phyloP scores from a whole-genome alignment of 1,284 basidiomycete species.

The Trichosporon faecale region DNA sequence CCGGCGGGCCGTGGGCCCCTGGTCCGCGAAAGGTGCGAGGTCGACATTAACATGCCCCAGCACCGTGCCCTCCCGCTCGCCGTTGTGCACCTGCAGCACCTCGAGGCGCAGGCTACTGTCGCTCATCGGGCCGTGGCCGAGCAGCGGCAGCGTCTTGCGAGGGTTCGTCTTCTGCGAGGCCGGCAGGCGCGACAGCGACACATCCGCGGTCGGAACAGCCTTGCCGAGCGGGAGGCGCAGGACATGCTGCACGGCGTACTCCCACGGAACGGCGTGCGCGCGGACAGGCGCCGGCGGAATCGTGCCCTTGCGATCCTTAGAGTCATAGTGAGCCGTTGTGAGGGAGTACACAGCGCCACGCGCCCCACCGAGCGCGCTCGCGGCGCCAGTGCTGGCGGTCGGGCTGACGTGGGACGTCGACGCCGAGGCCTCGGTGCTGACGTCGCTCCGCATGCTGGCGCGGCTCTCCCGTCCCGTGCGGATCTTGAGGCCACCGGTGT shows the following conservation, averaged over 20 bases:
- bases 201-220: conserved; percentile 16
- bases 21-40: conserved; percentile 50
- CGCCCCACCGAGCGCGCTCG: neutral
- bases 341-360: neutral
- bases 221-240: conserved; percentile 43
- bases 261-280: conserved; percentile 44
- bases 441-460: neutral
- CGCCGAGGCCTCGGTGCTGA: neutral
- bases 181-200: conserved; percentile 2
- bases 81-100: conserved; percentile 23
- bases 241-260: conserved; percentile 41
- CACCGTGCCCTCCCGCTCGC: conserved; percentile 14
- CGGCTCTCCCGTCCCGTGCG: neutral
- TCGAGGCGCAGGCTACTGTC: conserved; percentile 42
- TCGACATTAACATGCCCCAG: conserved; percentile 50
- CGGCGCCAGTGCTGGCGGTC: neutral
- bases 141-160: conserved; percentile 25
- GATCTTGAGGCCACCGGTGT: neutral
- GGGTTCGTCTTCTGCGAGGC: conserved; percentile 3
- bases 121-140: conserved; percentile 42
- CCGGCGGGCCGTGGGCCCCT: conserved; percentile 40
- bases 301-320: conserved; percentile 32
- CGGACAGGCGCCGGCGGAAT: conserved; percentile 34
- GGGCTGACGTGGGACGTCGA: neutral
- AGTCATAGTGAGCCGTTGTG: conserved; percentile 6